A percentile compares a stretch with the other conserved stretches of the same genome.
These are phyloP conservation scores for Auricularia cornea DNA, from an alignment of 768 basidiomycete species.

Conservation along the genomic window DNA sequence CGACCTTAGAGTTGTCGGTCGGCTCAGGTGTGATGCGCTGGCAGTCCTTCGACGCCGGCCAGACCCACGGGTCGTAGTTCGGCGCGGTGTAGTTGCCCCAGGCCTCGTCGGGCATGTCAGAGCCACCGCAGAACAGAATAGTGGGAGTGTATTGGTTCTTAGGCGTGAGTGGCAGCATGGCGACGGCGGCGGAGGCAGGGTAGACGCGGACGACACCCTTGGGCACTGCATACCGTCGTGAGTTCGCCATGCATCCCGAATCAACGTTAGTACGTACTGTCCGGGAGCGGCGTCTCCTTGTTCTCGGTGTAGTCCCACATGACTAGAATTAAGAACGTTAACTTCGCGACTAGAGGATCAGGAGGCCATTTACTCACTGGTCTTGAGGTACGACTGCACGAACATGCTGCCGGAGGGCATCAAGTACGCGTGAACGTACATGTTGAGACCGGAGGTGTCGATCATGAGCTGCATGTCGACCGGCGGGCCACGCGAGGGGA, in stretches of 20 bases:
- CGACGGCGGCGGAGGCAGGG: conserved; percentile 80
- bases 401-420: conserved; percentile 73
- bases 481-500: conserved; percentile 42
- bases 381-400: conserved; percentile 37
- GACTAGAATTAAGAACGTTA: conserved; percentile 18
- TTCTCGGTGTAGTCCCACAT: conserved; percentile 49
- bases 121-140: conserved; percentile 86
- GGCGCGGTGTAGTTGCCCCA: conserved; percentile 77
- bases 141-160: conserved; percentile 83
- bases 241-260: neutral
- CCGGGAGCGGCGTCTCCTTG: conserved; percentile 52
- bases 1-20: conserved; percentile 48
- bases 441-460: conserved; percentile 65
- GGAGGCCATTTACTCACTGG: conserved; percentile 44
- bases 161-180: conserved; percentile 87
- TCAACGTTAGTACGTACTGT: conserved; percentile 24
- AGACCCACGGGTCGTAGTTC: conserved; percentile 61
- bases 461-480: conserved; percentile 60
- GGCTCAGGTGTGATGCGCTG: conserved; percentile 86
- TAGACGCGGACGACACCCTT: conserved; percentile 70
- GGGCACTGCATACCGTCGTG: conserved; percentile 37
- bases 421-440: conserved; percentile 66
- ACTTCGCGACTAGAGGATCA: too few species aligned
- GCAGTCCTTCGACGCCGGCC: conserved; percentile 63
- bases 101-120: conserved; percentile 57